A percentile compares a stretch with the other conserved stretches of the same genome.
Evolutionary conservation across 2,329 filamentous ascomycete genomes (phyloP).

Genomic region (Fusarium sp.): DNA sequence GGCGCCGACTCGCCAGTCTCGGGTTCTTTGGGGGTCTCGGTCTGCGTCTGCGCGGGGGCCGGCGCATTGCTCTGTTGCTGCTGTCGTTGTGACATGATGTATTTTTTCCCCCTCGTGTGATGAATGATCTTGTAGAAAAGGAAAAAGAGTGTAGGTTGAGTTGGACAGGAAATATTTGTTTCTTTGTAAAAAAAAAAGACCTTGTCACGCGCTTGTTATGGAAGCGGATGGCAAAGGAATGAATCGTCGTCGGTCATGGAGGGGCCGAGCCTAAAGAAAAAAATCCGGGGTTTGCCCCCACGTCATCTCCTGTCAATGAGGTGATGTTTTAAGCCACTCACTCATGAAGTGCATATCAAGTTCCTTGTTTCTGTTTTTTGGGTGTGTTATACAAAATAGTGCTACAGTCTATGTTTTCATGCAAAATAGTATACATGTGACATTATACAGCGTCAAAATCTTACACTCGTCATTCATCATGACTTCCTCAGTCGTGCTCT

Average conservation of each 20-base stretch:
- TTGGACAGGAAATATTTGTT: background rate
- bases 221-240: conserved; percentile 32
- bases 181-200: background rate
- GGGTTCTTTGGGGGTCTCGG: conserved; percentile 43
- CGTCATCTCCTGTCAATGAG: conserved; percentile 28
- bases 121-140: background rate
- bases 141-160: background rate
- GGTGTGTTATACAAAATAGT: conserved; percentile 23
- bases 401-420: conserved; percentile 19
- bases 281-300: conserved; percentile 35
- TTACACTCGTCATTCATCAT: conserved; percentile 30
- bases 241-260: conserved; percentile 30
- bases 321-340: conserved; percentile 11
- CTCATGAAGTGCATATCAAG: background rate
- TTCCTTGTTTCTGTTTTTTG: background rate
- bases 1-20: conserved; percentile 48
- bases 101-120: background rate
- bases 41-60: conserved; percentile 52
- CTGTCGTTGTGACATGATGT: conserved; percentile 50
- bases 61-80: conserved; percentile 43
- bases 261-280: conserved; percentile 28
- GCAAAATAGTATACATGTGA: conserved; percentile 21
- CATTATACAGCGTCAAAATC: conserved; percentile 25
- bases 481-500: conserved; percentile 10
- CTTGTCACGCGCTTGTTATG: conserved; percentile 29